phyloP scores from a whole-genome alignment of 345 rosid genomes.

The Brassica nigra region DNA sequence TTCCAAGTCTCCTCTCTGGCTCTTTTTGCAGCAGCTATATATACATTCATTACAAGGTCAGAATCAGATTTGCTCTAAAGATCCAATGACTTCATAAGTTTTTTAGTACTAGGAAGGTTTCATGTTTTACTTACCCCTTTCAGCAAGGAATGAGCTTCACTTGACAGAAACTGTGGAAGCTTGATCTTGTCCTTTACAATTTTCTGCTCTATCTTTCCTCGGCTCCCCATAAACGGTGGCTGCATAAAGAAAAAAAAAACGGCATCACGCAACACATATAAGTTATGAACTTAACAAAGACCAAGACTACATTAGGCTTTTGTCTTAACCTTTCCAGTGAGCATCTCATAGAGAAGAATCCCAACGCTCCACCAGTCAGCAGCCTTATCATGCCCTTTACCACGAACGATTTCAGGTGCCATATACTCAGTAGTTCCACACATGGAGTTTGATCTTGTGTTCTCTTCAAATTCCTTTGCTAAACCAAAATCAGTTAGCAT shows the following conservation, averaged over 20 bases:
- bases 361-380: constrained; percentile 99
- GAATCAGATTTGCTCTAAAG: not conserved
- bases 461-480: constrained; percentile 85
- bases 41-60: constrained; percentile 26
- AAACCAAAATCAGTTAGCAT: constrained; percentile 90
- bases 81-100: not conserved
- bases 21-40: constrained; percentile 85
- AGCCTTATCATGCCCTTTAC: constrained; percentile 91
- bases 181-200: constrained; percentile 83
- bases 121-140: constrained; percentile 64
- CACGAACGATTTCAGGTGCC: constrained; percentile 88
- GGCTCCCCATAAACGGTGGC: constrained; percentile 83
- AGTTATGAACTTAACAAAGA: not conserved
- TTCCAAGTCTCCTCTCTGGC: constrained; percentile 67
- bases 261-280: constrained; percentile 2
- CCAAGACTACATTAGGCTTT: not conserved
- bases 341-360: constrained; percentile 85
- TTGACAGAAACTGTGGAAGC: constrained; percentile 66
- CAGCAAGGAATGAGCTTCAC: constrained; percentile 76
- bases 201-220: constrained; percentile 71
- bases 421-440: constrained; percentile 94
- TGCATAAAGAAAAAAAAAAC: constrained; percentile 37
- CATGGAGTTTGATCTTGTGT: constrained; percentile 84
- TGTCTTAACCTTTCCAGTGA: constrained; percentile 68
- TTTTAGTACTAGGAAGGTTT: not conserved